A percentile compares a stretch with the other conserved stretches of the same genome.
Conservation (phyloP, 2,329 filamentous ascomycete genomes). For the Penicillium sp. region DNA sequence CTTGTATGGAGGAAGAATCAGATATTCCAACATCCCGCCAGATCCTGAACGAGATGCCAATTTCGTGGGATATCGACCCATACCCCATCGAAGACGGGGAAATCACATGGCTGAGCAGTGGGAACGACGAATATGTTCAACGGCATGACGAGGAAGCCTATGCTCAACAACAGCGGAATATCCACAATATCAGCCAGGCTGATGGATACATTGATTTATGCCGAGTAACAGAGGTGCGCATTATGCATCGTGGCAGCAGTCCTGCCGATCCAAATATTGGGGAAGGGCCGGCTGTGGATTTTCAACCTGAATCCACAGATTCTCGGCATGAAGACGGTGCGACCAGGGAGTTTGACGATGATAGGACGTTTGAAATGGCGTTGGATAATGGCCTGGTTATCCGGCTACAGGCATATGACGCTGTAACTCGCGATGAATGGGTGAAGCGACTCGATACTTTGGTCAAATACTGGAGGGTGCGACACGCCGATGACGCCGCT, state of each 20-base stretch:
- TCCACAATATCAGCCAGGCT: constrained; percentile 61
- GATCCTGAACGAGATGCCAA: constrained; percentile 61
- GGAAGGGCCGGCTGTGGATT: constrained; percentile 60
- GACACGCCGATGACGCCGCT: constrained; percentile 59
- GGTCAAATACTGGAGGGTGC: constrained; percentile 65
- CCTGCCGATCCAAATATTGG: constrained; percentile 59
- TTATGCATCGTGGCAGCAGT: constrained; percentile 55
- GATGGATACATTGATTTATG: constrained; percentile 68
- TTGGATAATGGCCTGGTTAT: constrained; percentile 66
- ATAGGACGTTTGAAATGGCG: constrained; percentile 64
- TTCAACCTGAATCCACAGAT: constrained; percentile 54
- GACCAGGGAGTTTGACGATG: constrained; percentile 58
- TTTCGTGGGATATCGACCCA: constrained; percentile 66
- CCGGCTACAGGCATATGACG: constrained; percentile 64
- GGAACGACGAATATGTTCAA: constrained; percentile 50
- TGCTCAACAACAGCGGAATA: constrained; percentile 62
- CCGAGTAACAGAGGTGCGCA: constrained; percentile 61
- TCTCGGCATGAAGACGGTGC: constrained; percentile 57
- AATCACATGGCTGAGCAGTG: constrained; percentile 60
- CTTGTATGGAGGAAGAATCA: constrained; percentile 39
- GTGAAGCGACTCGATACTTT: constrained; percentile 61
- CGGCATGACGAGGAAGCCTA: constrained; percentile 62
- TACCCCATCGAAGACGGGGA: constrained; percentile 59
- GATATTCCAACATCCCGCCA: constrained; percentile 59
- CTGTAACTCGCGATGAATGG: constrained; percentile 64